phyloP scores from a whole-genome alignment of 352 stramenopile genomes.

The Paralagenidium karlingii region DNA sequence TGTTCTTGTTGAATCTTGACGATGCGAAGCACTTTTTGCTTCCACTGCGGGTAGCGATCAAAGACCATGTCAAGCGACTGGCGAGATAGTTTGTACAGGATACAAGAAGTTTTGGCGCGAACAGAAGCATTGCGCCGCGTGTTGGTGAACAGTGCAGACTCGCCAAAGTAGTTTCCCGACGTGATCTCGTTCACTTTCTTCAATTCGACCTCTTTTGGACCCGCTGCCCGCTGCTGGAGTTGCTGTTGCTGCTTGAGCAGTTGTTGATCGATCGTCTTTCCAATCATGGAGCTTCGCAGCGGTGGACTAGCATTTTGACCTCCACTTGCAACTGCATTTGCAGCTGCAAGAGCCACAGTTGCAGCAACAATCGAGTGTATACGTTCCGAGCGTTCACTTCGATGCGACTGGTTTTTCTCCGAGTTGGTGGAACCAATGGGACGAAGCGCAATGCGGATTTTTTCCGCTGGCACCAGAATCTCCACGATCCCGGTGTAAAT shows the following conservation, averaged over 20 bases:
- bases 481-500: constrained; percentile 50
- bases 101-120: constrained; percentile 34
- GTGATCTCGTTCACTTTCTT: constrained; percentile 46
- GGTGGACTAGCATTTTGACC: too few species aligned
- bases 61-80: constrained; percentile 42
- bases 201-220: constrained; percentile 4
- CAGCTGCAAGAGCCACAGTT: not conserved
- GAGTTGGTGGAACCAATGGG: too few species aligned
- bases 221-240: too few species aligned
- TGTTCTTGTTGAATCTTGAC: constrained; percentile 37
- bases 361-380: not conserved
- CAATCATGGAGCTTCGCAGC: too few species aligned
- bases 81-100: constrained; percentile 36
- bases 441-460: too few species aligned
- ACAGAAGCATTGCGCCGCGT: constrained; percentile 27
- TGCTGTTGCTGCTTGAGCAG: too few species aligned
- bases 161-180: constrained; percentile 36
- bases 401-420: too few species aligned
- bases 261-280: too few species aligned
- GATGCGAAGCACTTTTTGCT: constrained; percentile 36
- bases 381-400: not conserved
- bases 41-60: constrained; percentile 50
- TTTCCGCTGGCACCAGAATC: constrained; percentile 24
- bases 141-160: constrained; percentile 53
- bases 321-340: not conserved